A percentile compares a stretch with the other conserved stretches of the same genome.
Evolutionary conservation across 2,329 filamentous ascomycete species (phyloP).

Genomic region (Nothopassalora personata): DNA sequence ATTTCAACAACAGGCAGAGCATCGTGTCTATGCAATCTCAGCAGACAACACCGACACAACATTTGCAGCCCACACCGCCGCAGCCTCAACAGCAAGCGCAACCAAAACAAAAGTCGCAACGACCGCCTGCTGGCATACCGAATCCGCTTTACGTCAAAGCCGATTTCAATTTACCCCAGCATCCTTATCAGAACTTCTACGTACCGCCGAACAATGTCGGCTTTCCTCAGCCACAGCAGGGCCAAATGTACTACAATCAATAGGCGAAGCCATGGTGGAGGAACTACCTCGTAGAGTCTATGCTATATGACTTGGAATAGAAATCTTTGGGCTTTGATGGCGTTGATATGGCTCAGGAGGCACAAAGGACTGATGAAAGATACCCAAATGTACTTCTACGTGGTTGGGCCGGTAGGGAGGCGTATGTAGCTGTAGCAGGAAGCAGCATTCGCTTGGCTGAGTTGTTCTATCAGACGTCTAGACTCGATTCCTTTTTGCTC

Average conservation of each 20-base stretch:
- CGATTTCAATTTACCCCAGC: conserved; percentile 71
- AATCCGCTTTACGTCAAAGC: conserved; percentile 68
- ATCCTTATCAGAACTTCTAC: conserved; percentile 77
- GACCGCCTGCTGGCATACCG: conserved; percentile 48
- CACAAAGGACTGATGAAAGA: conserved; percentile 1
- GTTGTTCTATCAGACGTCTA: background rate
- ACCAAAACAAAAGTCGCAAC: conserved; percentile 16
- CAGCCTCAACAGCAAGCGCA: conserved; percentile 15
- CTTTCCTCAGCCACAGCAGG: background rate
- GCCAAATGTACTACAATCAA: conserved; percentile 1
- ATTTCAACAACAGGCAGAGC: conserved; percentile 19
- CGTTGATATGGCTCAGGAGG: background rate
- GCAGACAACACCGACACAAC: conserved; percentile 19
- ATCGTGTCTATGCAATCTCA: conserved; percentile 19
- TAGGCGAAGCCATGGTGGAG: background rate
- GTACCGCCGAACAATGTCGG: conserved; percentile 53
- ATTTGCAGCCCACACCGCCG: conserved; percentile 23
- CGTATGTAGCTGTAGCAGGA: background rate
- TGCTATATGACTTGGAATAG: background rate
- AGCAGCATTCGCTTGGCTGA: background rate
- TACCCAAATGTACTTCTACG: conserved; percentile 5
- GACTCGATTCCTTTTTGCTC: background rate
- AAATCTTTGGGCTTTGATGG: background rate
- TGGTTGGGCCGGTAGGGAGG: background rate
- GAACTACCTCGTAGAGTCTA: background rate